These are phyloP conservation scores for Cryphonectria carpinicola DNA, from an alignment of 2,329 filamentous ascomycete species.

Conservation along the genomic window DNA sequence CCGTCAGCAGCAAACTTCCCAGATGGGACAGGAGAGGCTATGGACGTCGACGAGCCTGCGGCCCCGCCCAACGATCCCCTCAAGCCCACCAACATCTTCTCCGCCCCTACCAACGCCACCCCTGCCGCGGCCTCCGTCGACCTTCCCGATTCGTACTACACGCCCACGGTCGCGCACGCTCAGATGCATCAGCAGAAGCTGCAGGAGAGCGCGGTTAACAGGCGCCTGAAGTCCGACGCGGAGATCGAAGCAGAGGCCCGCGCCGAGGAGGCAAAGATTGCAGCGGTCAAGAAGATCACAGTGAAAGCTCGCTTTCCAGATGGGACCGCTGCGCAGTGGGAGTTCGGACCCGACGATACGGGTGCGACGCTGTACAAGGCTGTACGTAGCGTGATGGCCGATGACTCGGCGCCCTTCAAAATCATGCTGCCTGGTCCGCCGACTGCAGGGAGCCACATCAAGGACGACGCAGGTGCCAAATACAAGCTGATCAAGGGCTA, in stretches of 20 bases:
- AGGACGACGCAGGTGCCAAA: constrained; percentile 49
- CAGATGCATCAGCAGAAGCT: constrained; percentile 74
- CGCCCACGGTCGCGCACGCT: constrained; percentile 75
- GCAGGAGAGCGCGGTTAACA: constrained; percentile 66
- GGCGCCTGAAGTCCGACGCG: constrained; percentile 77
- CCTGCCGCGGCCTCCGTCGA: constrained; percentile 73
- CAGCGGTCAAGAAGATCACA: constrained; percentile 68
- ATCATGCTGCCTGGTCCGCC: constrained; percentile 63
- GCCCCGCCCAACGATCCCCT: constrained; percentile 40
- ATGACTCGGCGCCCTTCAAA: constrained; percentile 65
- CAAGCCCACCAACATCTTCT: constrained; percentile 71
- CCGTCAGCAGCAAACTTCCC: constrained; percentile 7
- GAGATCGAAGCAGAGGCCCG: constrained; percentile 75
- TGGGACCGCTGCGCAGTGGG: constrained; percentile 75
- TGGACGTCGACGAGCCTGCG: constrained; percentile 35
- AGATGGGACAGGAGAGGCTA: constrained; percentile 31
- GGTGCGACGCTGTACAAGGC: constrained; percentile 74
- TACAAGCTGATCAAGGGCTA: constrained; percentile 73
- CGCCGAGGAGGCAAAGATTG: constrained; percentile 67
- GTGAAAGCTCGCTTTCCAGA: constrained; percentile 89
- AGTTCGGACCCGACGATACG: constrained; percentile 70
- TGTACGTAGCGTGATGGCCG: constrained; percentile 71
- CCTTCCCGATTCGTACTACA: constrained; percentile 75
- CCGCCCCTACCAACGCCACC: constrained; percentile 73
- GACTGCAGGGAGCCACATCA: constrained; percentile 41